Percentiles rank a stretch among this genome's conserved stretches.
Conservation (phyloP, 371 early-diverging fungal genomes). For the Syncephalastrum monosporum region DNA sequence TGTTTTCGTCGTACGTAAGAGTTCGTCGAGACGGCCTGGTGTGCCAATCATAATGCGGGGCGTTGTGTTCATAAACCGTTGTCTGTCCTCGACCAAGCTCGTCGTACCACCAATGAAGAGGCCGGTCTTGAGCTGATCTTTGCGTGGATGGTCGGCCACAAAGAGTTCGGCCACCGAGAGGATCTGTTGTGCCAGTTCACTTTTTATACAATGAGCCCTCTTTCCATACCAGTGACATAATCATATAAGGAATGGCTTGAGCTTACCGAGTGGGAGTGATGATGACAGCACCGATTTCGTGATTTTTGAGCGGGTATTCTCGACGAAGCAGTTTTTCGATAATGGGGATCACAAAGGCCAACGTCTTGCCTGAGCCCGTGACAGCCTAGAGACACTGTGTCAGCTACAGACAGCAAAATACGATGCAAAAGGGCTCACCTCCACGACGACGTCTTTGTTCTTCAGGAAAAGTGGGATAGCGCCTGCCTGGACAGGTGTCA, state of each 20-base stretch:
- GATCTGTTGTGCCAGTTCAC: conserved; percentile 97
- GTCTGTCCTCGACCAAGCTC: conserved; percentile 65
- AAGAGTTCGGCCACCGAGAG: conserved; percentile 71
- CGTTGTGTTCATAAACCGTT: conserved; percentile 51
- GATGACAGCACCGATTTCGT: conserved; percentile 88
- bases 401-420: conserved; percentile 14
- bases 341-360: conserved; percentile 96
- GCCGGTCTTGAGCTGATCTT: conserved; percentile 42
- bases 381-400: conserved; percentile 64
- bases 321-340: conserved; percentile 79
- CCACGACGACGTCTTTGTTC: conserved; percentile 97
- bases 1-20: conserved; percentile 60
- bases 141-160: conserved; percentile 37
- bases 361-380: conserved; percentile 99
- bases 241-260: not conserved
- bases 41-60: conserved; percentile 94
- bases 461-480: conserved; percentile 88
- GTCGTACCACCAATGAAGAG: conserved; percentile 76
- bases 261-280: conserved; percentile 91
- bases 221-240: not conserved
- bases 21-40: conserved; percentile 94
- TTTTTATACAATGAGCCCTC: conserved; percentile 10
- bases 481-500: conserved; percentile 60
- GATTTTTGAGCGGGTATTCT: conserved; percentile 55
- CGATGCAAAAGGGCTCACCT: conserved; percentile 44